These are phyloP conservation scores for Penicillium hesseltinei DNA, from an alignment of 2,329 filamentous ascomycete genomes.

Conservation along the genomic window DNA sequence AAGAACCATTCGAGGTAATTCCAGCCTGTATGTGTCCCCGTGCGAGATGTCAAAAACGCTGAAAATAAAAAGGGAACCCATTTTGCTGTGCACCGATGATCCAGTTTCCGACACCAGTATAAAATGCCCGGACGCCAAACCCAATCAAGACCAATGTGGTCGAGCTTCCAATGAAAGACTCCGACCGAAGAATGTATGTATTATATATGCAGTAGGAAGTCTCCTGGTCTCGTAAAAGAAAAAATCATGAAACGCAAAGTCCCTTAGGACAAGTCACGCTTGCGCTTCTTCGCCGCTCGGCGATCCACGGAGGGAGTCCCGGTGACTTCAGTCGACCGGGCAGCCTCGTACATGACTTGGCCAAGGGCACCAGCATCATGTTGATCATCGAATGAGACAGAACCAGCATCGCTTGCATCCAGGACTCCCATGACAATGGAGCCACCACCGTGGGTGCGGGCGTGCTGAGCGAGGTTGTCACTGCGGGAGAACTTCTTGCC, in stretches of 20 bases:
- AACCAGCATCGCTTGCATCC: constrained; percentile 61
- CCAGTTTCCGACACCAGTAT: constrained; percentile 21
- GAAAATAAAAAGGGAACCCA: constrained; percentile 15
- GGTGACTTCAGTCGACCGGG: constrained; percentile 65
- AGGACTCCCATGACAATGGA: constrained; percentile 89
- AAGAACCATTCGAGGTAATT: constrained; percentile 5
- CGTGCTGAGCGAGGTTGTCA: constrained; percentile 95
- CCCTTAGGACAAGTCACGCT: constrained; percentile 62
- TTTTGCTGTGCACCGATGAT: constrained; percentile 25
- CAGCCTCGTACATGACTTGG: constrained; percentile 77
- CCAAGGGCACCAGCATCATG: constrained; percentile 65
- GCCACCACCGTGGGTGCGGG: constrained; percentile 86
- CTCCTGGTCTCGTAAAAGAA: constrained; percentile 41
- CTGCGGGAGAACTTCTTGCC: constrained; percentile 99
- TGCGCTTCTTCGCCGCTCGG: constrained; percentile 71
- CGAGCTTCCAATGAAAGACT: constrained; percentile 24
- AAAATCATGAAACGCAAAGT: constrained; percentile 13
- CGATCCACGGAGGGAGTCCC: constrained; percentile 39
- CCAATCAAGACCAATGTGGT: constrained; percentile 28
- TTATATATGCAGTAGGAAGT: constrained; percentile 33
- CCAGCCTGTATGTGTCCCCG: constrained; percentile 5
- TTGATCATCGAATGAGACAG: constrained; percentile 49
- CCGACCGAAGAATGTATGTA: constrained; percentile 29
- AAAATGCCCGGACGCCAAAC: constrained; percentile 39
- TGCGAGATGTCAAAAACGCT: constrained; percentile 10